phyloP scores from a whole-genome alignment of 768 basidiomycete species.

The Podaxis sp. region DNA sequence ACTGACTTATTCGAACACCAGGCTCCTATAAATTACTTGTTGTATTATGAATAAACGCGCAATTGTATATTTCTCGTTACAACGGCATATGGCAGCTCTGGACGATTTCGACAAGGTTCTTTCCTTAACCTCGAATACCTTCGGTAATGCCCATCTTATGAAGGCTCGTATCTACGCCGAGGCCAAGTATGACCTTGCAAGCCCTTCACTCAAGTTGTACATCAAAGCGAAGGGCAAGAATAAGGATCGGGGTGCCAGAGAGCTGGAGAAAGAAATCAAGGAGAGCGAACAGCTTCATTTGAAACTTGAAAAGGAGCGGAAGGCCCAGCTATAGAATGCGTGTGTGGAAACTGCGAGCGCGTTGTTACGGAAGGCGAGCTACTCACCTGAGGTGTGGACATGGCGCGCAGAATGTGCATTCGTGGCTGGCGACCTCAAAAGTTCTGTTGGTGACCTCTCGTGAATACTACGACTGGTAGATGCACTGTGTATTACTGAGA shows the following conservation, averaged over 20 bases:
- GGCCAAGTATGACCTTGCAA: constrained; percentile 69
- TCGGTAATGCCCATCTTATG: constrained; percentile 83
- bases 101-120: constrained; percentile 88
- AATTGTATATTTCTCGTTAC: constrained; percentile 82
- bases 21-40: constrained; percentile 80
- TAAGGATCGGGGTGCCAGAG: constrained; percentile 47
- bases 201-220: constrained; percentile 57
- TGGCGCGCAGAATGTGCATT: constrained; percentile 78
- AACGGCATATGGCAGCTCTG: constrained; percentile 69
- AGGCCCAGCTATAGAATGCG: constrained; percentile 71
- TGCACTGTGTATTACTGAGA: not conserved
- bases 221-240: constrained; percentile 50
- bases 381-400: constrained; percentile 65
- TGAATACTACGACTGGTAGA: constrained; percentile 34
- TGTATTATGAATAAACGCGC: constrained; percentile 94
- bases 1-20: constrained; percentile 48
- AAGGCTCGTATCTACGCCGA: constrained; percentile 85
- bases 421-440: constrained; percentile 78
- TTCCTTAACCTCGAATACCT: constrained; percentile 66
- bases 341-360: constrained; percentile 77
- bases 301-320: constrained; percentile 64
- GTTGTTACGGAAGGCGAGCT: constrained; percentile 70
- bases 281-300: constrained; percentile 59
- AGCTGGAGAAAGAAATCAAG: constrained; percentile 56
- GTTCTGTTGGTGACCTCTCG: constrained; percentile 83